Percentiles rank a stretch among this genome's conserved stretches.
phyloP scores from a whole-genome alignment of 306 rosid species.

The Lathyrus oleraceus region DNA sequence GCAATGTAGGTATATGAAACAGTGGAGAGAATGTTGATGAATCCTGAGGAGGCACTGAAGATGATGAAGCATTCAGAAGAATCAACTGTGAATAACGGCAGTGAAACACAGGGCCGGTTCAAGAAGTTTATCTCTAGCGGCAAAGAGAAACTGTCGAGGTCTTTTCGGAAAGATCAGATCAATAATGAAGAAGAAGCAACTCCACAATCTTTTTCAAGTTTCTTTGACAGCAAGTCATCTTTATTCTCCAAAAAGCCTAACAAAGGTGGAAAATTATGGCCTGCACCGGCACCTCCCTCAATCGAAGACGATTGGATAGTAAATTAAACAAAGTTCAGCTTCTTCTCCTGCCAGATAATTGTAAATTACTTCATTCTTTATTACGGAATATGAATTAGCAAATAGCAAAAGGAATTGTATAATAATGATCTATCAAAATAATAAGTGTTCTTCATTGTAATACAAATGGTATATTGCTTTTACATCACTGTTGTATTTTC shows the following conservation, averaged over 20 bases:
- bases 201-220: conserved; percentile 70
- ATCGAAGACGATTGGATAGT: conserved; percentile 64
- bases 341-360: conserved; percentile 37
- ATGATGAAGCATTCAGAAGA: conserved; percentile 62
- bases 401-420: conserved; percentile 20
- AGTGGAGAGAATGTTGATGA: conserved; percentile 73
- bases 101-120: conserved; percentile 60
- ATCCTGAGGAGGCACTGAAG: conserved; percentile 76
- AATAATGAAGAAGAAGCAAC: conserved; percentile 46
- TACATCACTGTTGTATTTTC: background rate
- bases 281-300: conserved; percentile 40
- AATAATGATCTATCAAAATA: conserved; percentile 14
- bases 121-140: conserved; percentile 73
- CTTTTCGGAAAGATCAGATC: conserved; percentile 44
- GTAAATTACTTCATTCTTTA: conserved; percentile 47
- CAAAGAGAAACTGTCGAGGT: conserved; percentile 58
- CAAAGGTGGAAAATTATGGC: conserved; percentile 47
- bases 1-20: conserved; percentile 73
- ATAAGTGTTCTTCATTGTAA: conserved; percentile 9
- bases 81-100: conserved; percentile 21
- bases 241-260: conserved; percentile 78
- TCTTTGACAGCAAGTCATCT: conserved; percentile 86
- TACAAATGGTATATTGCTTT: background rate
- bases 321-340: conserved; percentile 41
- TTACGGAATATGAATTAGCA: background rate